phyloP scores from a whole-genome alignment of 2,329 filamentous ascomycete genomes.

The Pseudogymnoascus sp. region DNA sequence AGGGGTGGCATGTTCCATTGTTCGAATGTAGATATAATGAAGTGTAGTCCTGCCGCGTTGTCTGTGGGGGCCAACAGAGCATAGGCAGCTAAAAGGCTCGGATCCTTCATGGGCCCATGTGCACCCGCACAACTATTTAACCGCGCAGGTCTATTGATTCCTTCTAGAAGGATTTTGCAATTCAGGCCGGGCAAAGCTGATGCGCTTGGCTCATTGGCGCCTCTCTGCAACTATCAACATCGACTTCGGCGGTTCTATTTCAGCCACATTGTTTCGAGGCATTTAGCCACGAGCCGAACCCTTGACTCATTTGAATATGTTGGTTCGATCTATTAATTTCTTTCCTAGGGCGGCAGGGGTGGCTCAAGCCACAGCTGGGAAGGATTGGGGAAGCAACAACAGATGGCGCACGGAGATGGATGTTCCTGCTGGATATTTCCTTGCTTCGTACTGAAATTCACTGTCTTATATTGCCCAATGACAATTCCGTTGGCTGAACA shows the following conservation, averaged over 20 bases:
- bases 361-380: not conserved
- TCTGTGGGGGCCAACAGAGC: no score
- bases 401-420: not conserved
- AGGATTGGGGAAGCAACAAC: not conserved
- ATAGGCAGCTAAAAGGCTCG: not conserved
- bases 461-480: not conserved
- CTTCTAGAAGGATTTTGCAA: not conserved
- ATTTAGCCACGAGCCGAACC: not conserved
- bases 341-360: not conserved
- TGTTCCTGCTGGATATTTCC: not conserved
- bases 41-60: not conserved
- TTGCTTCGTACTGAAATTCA: not conserved
- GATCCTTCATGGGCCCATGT: not conserved
- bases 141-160: not conserved
- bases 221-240: not conserved
- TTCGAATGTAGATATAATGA: not conserved
- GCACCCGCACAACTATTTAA: not conserved
- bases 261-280: not conserved
- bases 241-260: not conserved
- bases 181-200: not conserved
- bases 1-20: not conserved
- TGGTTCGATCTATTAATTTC: not conserved
- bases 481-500: not conserved
- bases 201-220: not conserved
- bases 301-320: not conserved